phyloP scores from a whole-genome alignment of 345 rosid species.

The Hypericum perforatum region DNA sequence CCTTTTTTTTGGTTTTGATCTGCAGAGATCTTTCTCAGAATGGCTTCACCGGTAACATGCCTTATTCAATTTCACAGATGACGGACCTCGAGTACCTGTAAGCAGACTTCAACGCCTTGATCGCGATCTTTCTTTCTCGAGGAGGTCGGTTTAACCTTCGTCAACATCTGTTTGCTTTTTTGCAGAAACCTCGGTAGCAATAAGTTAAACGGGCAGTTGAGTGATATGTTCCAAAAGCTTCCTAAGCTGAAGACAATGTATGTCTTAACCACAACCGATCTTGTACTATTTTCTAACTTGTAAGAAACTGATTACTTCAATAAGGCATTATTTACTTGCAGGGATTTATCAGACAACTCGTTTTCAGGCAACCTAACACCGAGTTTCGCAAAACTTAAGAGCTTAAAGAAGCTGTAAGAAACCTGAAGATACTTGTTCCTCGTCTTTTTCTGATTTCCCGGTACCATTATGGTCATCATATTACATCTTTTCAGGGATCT shows the following conservation, averaged over 20 bases:
- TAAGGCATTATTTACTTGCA: constrained; percentile 33
- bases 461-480: constrained; percentile 6
- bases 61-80: constrained; percentile 87
- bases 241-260: constrained; percentile 56
- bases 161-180: constrained; percentile 11
- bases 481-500: constrained; percentile 38
- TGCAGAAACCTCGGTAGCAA: constrained; percentile 62
- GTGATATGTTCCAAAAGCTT: constrained; percentile 77
- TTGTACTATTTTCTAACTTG: too few species aligned
- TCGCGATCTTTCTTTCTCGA: not conserved
- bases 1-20: constrained; percentile 9
- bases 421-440: not conserved
- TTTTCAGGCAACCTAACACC: constrained; percentile 65
- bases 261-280: constrained; percentile 15
- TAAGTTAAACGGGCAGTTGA: constrained; percentile 65
- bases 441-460: not conserved
- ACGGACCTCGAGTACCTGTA: constrained; percentile 51
- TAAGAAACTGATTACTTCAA: too few species aligned
- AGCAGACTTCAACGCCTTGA: too few species aligned
- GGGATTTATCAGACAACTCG: constrained; percentile 74
- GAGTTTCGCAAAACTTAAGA: constrained; percentile 50
- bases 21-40: constrained; percentile 84
- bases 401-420: constrained; percentile 54
- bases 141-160: constrained; percentile 1
- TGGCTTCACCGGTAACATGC: constrained; percentile 62